Evolutionary conservation across 1,284 basidiomycete genomes (phyloP), one percentile per base, ranked within the genome.

Genomic region (Irpex rosettiformis): DNA sequence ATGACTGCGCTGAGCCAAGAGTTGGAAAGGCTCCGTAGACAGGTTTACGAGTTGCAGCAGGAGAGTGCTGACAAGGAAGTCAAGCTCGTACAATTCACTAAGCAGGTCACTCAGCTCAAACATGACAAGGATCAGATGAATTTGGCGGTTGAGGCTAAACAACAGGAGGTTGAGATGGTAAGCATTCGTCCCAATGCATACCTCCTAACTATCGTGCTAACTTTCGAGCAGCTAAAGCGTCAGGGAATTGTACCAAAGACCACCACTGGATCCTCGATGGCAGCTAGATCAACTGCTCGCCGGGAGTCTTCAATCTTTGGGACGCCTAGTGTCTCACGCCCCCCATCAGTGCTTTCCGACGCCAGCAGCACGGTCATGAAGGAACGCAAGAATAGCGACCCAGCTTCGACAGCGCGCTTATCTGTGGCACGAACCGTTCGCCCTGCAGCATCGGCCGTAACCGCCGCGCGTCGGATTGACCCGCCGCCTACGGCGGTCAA

Each of bases 121-220:
- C 90, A 94, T 55, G 93, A 94, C 69, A 73, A 90, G 47, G 75
- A 83, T 56, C 89, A 91, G 40, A 74, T 95, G 62, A 94, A 94
- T 67, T 90, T 93, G 45, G 93, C 92, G 0, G 72, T 95, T 60
- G 91, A 94, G 71, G 86, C 91, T 22, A 95, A 95, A 73, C 93
- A 95, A 68, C 91, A 94, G 68, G 93, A 95, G 69, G 76, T 96
- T 24, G 92, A 94, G 69, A 69, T 93, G 73, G 93, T 95, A 58
- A 64, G 88, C 79, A 22, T 45, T 37, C 22, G 54, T 28, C 56
- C 21, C 45, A 18, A 33, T 58, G 33, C 58, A 54, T 42, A 61
- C 21, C 51, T 43, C 47, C 24, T 42, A 18, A 29, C 54, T 25
- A 53, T 56, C 28, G 16, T n/a, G 29, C 55, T 37, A 16, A 37